These are phyloP conservation scores for Alternaria infectoria DNA, from an alignment of 2,329 filamentous ascomycete species.

Conservation along the genomic window DNA sequence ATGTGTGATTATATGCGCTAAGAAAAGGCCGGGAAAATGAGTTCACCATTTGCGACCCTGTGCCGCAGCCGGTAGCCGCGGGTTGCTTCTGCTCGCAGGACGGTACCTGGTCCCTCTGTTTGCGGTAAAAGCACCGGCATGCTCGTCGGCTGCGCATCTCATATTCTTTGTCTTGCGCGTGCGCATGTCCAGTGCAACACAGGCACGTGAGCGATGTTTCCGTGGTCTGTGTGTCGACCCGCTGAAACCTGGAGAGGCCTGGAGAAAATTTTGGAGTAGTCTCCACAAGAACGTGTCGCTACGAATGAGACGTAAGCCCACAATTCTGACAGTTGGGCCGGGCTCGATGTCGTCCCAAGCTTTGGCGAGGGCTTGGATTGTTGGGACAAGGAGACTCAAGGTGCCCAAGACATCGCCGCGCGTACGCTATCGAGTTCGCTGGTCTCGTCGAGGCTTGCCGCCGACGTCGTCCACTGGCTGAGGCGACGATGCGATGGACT, in stretches of 20 bases:
- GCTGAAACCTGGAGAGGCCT: neutral
- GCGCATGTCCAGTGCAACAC: too few relatives aligned
- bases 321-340: neutral
- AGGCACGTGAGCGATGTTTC: conserved; percentile 5
- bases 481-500: neutral
- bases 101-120: neutral
- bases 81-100: neutral
- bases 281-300: conserved; percentile 3
- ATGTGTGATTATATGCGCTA: neutral
- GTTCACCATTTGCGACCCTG: neutral
- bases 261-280: conserved; percentile 12
- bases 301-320: neutral
- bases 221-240: neutral
- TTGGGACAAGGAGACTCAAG: conserved; percentile 14
- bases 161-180: neutral
- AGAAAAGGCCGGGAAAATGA: neutral
- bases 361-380: conserved; percentile 7
- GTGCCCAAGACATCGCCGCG: conserved; percentile 10
- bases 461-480: neutral
- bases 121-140: neutral
- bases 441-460: conserved; percentile 4
- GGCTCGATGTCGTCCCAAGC: neutral
- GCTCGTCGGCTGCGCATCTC: neutral
- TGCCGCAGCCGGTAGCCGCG: neutral
- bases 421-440: conserved; percentile 3